phyloP scores from a whole-genome alignment of 1,139 yeast species.

The Protomyces macrosporus region DNA sequence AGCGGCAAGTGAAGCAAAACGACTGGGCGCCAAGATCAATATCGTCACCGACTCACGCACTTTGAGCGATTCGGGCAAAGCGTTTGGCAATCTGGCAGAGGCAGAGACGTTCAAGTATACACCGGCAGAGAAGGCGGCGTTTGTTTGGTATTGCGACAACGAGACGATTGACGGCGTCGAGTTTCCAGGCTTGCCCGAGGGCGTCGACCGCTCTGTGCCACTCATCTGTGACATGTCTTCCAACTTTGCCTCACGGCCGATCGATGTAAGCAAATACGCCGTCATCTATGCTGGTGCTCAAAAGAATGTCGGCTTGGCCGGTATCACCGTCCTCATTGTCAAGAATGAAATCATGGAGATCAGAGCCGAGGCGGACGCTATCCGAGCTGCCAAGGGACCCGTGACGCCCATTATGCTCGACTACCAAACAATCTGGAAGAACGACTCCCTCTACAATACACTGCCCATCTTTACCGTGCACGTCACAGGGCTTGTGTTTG shows the following conservation, averaged over 20 bases:
- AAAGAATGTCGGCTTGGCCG: constrained; percentile 94
- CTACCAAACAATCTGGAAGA: constrained; percentile 75
- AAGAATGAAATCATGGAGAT: constrained; percentile 64
- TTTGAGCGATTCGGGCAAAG: constrained; percentile 41
- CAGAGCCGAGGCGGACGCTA: constrained; percentile 60
- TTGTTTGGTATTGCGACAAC: constrained; percentile 85
- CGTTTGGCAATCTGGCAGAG: constrained; percentile 65
- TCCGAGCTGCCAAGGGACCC: constrained; percentile 58
- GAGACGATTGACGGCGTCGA: constrained; percentile 96
- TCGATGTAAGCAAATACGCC: constrained; percentile 82
- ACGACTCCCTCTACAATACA: constrained; percentile 91
- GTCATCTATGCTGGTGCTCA: constrained; percentile 83
- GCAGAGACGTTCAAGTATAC: constrained; percentile 42
- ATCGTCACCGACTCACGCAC: constrained; percentile 60
- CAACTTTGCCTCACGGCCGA: constrained; percentile 70
- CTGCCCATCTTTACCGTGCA: constrained; percentile 89
- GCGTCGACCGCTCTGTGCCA: constrained; percentile 40
- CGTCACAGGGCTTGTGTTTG: constrained; percentile 71
- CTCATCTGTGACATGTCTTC: constrained; percentile 94
- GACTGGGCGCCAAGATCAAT: constrained; percentile 75
- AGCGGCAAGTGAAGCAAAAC: constrained; percentile 74
- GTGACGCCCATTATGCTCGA: constrained; percentile 83
- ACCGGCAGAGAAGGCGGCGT: constrained; percentile 58
- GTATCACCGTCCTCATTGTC: constrained; percentile 83
- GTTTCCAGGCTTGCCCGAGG: constrained; percentile 54